These are phyloP conservation scores for Acaromyces ingoldii DNA, from an alignment of 1,284 basidiomycete genomes.

Conservation along the genomic window DNA sequence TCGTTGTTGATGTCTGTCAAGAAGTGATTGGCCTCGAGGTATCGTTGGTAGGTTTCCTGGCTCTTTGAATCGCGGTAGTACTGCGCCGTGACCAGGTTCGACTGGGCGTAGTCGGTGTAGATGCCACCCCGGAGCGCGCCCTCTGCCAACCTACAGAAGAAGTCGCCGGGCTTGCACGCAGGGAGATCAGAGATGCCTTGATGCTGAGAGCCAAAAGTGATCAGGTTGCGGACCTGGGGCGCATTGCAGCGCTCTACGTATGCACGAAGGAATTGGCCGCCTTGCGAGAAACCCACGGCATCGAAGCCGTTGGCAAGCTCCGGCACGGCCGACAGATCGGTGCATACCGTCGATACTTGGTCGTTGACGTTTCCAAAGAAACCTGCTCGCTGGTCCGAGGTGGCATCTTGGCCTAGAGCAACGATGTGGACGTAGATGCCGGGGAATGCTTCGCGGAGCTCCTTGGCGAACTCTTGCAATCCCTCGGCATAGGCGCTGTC, in stretches of 20 bases:
- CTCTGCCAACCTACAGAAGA: conserved; percentile 59
- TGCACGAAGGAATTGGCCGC: conserved; percentile 81
- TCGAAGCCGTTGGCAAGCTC: conserved; percentile 64
- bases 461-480: conserved; percentile 62
- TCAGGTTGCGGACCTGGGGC: conserved; percentile 57
- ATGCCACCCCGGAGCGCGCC: conserved; percentile 68
- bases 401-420: conserved; percentile 60
- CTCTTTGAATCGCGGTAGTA: conserved; percentile 77
- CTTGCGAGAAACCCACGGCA: conserved; percentile 40
- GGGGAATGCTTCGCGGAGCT: conserved; percentile 68
- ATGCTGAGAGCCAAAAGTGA: conserved; percentile 60
- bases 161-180: conserved; percentile 63
- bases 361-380: conserved; percentile 71
- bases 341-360: conserved; percentile 65
- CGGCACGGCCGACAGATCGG: conserved; percentile 64
- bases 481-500: conserved; percentile 56
- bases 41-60: conserved; percentile 62
- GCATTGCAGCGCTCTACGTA: conserved; percentile 77
- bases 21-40: conserved; percentile 63
- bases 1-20: conserved; percentile 53
- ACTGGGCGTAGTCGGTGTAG: conserved; percentile 59
- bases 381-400: conserved; percentile 71
- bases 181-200: conserved; percentile 73
- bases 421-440: conserved; percentile 83
- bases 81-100: conserved; percentile 64